Evolutionary conservation across 306 rosid species (phyloP).

Genomic region (Prinsepia uniflora): DNA sequence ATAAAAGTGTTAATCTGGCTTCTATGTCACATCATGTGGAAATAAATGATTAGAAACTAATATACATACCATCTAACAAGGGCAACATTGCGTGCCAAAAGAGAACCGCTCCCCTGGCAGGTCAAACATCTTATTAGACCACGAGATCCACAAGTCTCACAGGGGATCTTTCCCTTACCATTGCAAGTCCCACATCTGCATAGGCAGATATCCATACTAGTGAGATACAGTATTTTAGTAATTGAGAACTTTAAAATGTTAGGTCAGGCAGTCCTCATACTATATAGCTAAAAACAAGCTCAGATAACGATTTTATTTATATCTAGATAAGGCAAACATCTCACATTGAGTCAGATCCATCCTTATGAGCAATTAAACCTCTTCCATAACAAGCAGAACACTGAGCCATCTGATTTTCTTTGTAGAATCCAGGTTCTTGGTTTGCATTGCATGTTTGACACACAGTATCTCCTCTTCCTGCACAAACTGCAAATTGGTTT

Average conservation of each 20-base stretch:
- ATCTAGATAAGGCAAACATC: conserved; percentile 24
- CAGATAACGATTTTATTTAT: conserved; percentile 12
- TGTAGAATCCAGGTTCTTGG: conserved; percentile 77
- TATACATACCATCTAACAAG: conserved; percentile 72
- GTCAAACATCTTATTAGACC: conserved; percentile 66
- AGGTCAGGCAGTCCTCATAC: not conserved
- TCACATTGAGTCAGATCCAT: conserved; percentile 91
- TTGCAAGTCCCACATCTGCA: conserved; percentile 86
- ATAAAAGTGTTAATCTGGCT: not conserved
- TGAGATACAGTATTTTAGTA: not conserved
- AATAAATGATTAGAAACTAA: not conserved
- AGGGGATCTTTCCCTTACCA: conserved; percentile 79
- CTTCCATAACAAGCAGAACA: conserved; percentile 85
- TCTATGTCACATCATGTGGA: conserved; percentile 1
- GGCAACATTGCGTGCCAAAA: conserved; percentile 51
- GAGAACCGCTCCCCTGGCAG: conserved; percentile 76
- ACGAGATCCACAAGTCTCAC: conserved; percentile 77
- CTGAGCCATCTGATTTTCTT: conserved; percentile 69
- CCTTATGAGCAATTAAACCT: conserved; percentile 91
- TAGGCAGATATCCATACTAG: conserved; percentile 10
- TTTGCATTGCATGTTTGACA: conserved; percentile 63
- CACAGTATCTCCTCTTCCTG: conserved; percentile 58
- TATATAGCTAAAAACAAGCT: conserved; percentile 5
- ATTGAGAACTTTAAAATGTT: not conserved
- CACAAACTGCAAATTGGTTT: conserved; percentile 57